phyloP scores from a whole-genome alignment of 2,329 filamentous ascomycete genomes.

The Penicillium griseofulvum region DNA sequence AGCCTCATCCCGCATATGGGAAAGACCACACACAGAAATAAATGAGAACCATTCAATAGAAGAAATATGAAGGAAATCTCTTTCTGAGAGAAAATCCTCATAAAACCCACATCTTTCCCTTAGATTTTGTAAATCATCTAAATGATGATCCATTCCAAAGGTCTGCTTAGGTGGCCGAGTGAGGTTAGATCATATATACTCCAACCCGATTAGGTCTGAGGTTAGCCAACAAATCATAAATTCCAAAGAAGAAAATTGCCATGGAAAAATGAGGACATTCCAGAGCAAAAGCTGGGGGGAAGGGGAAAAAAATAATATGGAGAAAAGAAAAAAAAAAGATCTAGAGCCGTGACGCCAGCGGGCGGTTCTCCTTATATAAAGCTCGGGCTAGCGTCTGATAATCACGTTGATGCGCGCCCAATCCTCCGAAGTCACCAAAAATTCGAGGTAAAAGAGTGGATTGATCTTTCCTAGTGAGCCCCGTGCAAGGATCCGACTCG shows the following conservation, averaged over 20 bases:
- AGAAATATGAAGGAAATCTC: background rate
- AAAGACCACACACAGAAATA: background rate
- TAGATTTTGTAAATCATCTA: slow-evolving; percentile 5
- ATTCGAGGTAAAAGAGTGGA: slow-evolving; percentile 8
- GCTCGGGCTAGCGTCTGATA: slow-evolving; percentile 26
- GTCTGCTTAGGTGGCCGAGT: slow-evolving; percentile 20
- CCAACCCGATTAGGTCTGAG: slow-evolving; percentile 5
- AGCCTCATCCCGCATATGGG: slow-evolving; percentile 8
- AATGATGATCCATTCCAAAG: slow-evolving; percentile 27
- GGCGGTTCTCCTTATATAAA: slow-evolving; percentile 27
- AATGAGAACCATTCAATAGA: background rate
- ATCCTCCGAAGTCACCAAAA: slow-evolving; percentile 13
- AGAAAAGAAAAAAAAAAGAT: slow-evolving; percentile 5
- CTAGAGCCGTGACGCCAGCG: slow-evolving; percentile 14
- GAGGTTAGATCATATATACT: slow-evolving; percentile 28
- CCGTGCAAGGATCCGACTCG: slow-evolving; percentile 28
- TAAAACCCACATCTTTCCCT: background rate
- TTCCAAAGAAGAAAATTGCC: background rate
- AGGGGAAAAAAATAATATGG: background rate
- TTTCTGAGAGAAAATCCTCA: background rate
- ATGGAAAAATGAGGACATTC: background rate
- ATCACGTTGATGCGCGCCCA: slow-evolving; percentile 23
- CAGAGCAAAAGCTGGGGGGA: background rate
- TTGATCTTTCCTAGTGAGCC: slow-evolving; percentile 12
- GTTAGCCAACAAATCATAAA: background rate